Evolutionary conservation across 2,329 filamentous ascomycete genomes (phyloP).

Genomic region (Fusarium sublunatum): DNA sequence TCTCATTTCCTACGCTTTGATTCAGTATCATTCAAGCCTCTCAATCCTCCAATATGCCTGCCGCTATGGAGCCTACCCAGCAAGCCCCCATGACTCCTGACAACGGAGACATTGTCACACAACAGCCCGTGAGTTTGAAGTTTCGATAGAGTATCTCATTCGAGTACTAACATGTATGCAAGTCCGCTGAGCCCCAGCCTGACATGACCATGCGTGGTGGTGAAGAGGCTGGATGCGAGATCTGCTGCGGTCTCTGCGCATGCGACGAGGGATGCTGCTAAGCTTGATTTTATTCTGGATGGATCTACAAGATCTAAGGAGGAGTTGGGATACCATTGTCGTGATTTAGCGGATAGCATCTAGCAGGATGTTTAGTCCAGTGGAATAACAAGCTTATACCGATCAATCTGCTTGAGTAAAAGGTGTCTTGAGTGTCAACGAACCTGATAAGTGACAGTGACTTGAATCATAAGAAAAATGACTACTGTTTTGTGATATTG

Average conservation of each 20-base stretch:
- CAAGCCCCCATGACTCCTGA: slow-evolving; percentile 58
- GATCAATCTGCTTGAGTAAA: background rate
- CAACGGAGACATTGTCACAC: slow-evolving; percentile 51
- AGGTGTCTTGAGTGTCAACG: no score
- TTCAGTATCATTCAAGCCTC: slow-evolving; percentile 7
- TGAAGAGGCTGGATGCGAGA: slow-evolving; percentile 59
- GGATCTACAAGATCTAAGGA: background rate
- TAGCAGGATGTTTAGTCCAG: slow-evolving; percentile 3
- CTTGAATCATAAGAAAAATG: no score
- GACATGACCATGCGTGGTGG: slow-evolving; percentile 58
- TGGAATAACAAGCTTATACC: slow-evolving; percentile 11
- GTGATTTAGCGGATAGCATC: slow-evolving; percentile 20
- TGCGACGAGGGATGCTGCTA: slow-evolving; percentile 59
- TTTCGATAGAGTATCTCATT: background rate
- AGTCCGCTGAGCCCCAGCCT: slow-evolving; percentile 56
- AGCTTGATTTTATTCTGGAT: slow-evolving; percentile 2
- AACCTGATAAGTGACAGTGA: no score
- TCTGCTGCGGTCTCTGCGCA: slow-evolving; percentile 60
- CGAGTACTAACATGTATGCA: slow-evolving; percentile 12
- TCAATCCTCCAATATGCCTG: slow-evolving; percentile 52
- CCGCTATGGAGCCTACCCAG: slow-evolving; percentile 55
- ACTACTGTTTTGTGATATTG: no score
- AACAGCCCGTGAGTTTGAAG: slow-evolving; percentile 55
- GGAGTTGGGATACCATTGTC: slow-evolving; percentile 32
- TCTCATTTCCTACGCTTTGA: background rate